Base-by-base conservation (phyloP, 2,329 filamentous ascomycete species). In the Atkinsonella hypoxylon region DNA sequence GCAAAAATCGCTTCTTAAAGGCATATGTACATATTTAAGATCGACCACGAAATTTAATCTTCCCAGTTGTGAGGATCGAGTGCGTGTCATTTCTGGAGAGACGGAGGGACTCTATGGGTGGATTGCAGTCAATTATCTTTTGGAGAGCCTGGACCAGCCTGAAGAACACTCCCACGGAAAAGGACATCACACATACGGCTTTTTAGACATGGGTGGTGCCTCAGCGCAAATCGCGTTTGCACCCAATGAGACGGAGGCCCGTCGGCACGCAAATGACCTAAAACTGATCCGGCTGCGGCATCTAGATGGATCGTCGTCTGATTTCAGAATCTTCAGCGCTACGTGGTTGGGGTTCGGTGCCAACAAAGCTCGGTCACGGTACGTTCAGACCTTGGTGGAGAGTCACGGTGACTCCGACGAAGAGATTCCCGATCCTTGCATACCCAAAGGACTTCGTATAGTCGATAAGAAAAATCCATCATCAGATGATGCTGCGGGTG, bases 301-400 rank as follows among this genome's bases (percentile, higher is more conserved):
- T 2, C 68, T 97, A 18, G 83, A 93, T 63, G 93, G 93, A 10
- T 74, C 79, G 1, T 69, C 83, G 0, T 70, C 82, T 45, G 93
- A 98, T 62, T 87, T 96, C 69, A 83, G 80, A 57, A 87, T 98
- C 3, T 98, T 98, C 64, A 90, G 94, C 0, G 90, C 91, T 1
- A 95, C 93, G 0, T 98, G 93, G 93, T 76, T 98, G 6, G 91
- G 91, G 0, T 98, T 95, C 62, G 93, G 93, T n/a, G 91, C 94
- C 31, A 93, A 96, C 57, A 84, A 96, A 69, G 93, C 94, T 4
- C 81, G 93, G 45, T 76, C 85, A 58, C 79, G 90, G 51, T 98
- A 94, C 60, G 73, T 97, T n/a, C 76, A 89, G 53, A 74, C 78
- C 4, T 69, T 98, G n/a, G 66, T 84, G 51, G 80, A 87, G 34